Conservation (phyloP, 345 rosid genomes). For the Eucalyptus pauciflora region DNA sequence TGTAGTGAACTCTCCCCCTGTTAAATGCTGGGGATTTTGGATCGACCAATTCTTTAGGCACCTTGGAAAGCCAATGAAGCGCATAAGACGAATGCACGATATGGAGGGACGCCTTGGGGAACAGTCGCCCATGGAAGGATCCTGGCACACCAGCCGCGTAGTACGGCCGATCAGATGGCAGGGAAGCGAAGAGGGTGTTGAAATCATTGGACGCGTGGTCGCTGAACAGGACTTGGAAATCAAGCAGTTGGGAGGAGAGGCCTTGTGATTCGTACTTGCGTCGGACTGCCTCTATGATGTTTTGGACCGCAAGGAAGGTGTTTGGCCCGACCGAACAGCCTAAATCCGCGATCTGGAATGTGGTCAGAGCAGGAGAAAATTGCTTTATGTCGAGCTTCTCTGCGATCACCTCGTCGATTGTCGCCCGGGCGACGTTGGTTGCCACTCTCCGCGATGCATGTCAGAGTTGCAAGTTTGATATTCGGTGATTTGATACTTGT, state of each 20-base stretch:
- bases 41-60: conserved; percentile 14
- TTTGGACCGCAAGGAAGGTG: conserved; percentile 30
- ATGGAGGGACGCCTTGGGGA: conserved; percentile 25
- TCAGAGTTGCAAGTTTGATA: neutral
- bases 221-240: conserved; percentile 21
- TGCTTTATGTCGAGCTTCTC: conserved; percentile 16
- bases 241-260: neutral
- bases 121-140: conserved; percentile 25
- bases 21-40: conserved; percentile 19
- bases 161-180: neutral
- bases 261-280: conserved; percentile 2
- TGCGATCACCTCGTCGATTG: conserved; percentile 21
- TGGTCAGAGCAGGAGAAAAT: neutral
- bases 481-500: neutral
- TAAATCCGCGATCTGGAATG: conserved; percentile 32
- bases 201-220: conserved; percentile 29
- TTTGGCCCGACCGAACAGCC: conserved; percentile 58
- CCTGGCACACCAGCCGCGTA: conserved; percentile 5
- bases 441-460: conserved; percentile 1
- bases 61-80: conserved; percentile 28
- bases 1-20: conserved; percentile 27
- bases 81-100: conserved; percentile 23
- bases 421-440: conserved; percentile 4
- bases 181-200: conserved; percentile 30
- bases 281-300: conserved; percentile 25